phyloP scores from a whole-genome alignment of 2,329 filamentous ascomycete genomes.

The Calonectria ilicicola region DNA sequence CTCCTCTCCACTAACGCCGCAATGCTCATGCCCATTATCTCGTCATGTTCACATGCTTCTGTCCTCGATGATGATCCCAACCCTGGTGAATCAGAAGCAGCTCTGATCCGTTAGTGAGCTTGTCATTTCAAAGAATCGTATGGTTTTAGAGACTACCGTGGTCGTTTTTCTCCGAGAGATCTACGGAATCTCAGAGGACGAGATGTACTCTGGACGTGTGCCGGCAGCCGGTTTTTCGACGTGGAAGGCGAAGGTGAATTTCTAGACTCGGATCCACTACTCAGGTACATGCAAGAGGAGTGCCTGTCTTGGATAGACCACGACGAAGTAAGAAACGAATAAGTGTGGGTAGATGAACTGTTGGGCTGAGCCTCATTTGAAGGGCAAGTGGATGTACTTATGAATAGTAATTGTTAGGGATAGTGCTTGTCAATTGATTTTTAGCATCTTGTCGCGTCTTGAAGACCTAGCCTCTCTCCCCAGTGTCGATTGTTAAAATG shows the following conservation, averaged over 20 bases:
- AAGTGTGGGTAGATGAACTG: too few species aligned
- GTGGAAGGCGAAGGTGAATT: not conserved
- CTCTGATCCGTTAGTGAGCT: not conserved
- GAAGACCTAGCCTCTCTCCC: not conserved
- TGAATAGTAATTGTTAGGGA: not conserved
- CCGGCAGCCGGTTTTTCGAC: not conserved
- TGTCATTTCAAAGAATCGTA: constrained; percentile 18
- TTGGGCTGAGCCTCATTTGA: not conserved
- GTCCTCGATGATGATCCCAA: not conserved
- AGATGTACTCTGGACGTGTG: not conserved
- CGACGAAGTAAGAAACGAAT: not conserved
- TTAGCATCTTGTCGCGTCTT: not conserved
- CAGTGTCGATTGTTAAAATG: not conserved
- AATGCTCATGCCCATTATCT: not conserved
- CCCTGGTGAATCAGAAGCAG: not conserved
- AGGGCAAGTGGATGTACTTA: not conserved
- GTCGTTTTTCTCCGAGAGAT: not conserved
- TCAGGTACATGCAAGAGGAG: not conserved
- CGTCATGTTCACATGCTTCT: constrained; percentile 5
- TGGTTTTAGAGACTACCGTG: not conserved
- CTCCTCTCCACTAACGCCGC: not conserved
- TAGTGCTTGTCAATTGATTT: too few species aligned
- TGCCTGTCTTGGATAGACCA: not conserved
- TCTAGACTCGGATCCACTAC: not conserved
- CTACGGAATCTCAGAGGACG: not conserved